Evolutionary conservation across 768 basidiomycete species (phyloP).

Genomic region (Clathrus columnatus): DNA sequence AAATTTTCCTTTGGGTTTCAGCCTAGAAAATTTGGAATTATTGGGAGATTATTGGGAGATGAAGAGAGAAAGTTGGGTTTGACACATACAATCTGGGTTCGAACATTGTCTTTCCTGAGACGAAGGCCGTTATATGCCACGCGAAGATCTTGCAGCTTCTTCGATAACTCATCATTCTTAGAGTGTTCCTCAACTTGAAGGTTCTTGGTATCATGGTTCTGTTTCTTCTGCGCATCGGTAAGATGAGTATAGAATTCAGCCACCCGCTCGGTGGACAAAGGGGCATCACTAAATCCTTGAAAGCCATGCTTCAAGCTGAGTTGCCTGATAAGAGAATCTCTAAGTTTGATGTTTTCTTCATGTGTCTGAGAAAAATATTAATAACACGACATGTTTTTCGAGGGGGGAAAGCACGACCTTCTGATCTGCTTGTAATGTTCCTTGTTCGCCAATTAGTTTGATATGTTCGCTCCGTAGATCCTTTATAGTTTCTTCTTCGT

Average conservation of each 20-base stretch:
- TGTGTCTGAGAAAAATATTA: slow-evolving; percentile 45
- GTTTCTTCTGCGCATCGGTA: slow-evolving; percentile 50
- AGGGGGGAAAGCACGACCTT: slow-evolving; percentile 39
- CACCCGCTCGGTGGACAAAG: slow-evolving; percentile 63
- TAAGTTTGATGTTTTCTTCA: slow-evolving; percentile 53
- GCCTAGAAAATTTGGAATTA: slow-evolving; percentile 4
- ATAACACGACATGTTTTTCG: not conserved
- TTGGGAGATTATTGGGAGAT: not conserved
- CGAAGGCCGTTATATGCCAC: slow-evolving; percentile 46
- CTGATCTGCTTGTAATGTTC: slow-evolving; percentile 62
- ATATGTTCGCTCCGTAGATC: slow-evolving; percentile 42
- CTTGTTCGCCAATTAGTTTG: slow-evolving; percentile 51
- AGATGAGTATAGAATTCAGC: slow-evolving; percentile 64
- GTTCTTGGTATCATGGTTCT: slow-evolving; percentile 55
- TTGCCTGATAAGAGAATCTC: slow-evolving; percentile 67
- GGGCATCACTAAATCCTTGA: slow-evolving; percentile 62
- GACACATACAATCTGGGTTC: slow-evolving; percentile 47
- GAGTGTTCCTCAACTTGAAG: slow-evolving; percentile 59
- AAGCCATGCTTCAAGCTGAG: slow-evolving; percentile 62
- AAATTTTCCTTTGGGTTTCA: slow-evolving; percentile 29
- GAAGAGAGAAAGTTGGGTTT: not conserved
- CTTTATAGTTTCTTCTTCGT: slow-evolving; percentile 14
- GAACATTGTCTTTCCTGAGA: slow-evolving; percentile 41
- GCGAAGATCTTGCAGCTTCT: slow-evolving; percentile 47
- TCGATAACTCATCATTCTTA: slow-evolving; percentile 59